phyloP scores from a whole-genome alignment of 2,329 filamentous ascomycete genomes.

The Colletotrichum viniferum region DNA sequence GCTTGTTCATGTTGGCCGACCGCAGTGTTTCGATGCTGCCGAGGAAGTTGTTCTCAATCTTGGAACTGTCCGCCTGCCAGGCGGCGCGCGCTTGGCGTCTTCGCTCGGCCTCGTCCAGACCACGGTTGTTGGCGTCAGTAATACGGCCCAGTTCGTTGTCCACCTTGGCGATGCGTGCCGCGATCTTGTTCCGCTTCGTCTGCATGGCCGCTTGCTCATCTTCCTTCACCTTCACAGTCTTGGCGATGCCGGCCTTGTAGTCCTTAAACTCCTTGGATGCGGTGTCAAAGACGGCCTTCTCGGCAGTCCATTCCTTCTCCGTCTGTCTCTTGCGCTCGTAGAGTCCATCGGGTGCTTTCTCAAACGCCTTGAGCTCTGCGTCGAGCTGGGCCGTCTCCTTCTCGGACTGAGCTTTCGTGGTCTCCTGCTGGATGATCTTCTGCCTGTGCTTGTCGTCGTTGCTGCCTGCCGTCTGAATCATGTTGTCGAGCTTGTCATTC shows the following conservation, averaged over 20 bases:
- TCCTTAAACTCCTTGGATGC: slow-evolving; percentile 58
- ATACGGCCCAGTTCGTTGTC: slow-evolving; percentile 75
- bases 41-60: slow-evolving; percentile 48
- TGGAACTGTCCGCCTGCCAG: slow-evolving; percentile 50
- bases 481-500: slow-evolving; percentile 70
- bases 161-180: slow-evolving; percentile 72
- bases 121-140: slow-evolving; percentile 69
- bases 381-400: slow-evolving; percentile 60
- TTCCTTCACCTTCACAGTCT: slow-evolving; percentile 65
- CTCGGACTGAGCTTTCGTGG: slow-evolving; percentile 71
- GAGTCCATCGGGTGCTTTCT: slow-evolving; percentile 67
- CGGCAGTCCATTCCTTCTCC: slow-evolving; percentile 56
- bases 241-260: slow-evolving; percentile 66
- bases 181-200: slow-evolving; percentile 75
- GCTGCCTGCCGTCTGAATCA: slow-evolving; percentile 71
- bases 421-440: slow-evolving; percentile 76
- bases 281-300: slow-evolving; percentile 65
- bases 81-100: slow-evolving; percentile 54
- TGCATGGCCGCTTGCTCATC: slow-evolving; percentile 67
- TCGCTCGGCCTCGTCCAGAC: slow-evolving; percentile 67
- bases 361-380: slow-evolving; percentile 66
- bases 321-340: slow-evolving; percentile 58
- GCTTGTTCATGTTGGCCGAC: slow-evolving; percentile 40
- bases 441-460: slow-evolving; percentile 78
- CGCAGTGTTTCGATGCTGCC: slow-evolving; percentile 42